Conservation (phyloP, 768 basidiomycete genomes). For the Tulasnella sp. region DNA sequence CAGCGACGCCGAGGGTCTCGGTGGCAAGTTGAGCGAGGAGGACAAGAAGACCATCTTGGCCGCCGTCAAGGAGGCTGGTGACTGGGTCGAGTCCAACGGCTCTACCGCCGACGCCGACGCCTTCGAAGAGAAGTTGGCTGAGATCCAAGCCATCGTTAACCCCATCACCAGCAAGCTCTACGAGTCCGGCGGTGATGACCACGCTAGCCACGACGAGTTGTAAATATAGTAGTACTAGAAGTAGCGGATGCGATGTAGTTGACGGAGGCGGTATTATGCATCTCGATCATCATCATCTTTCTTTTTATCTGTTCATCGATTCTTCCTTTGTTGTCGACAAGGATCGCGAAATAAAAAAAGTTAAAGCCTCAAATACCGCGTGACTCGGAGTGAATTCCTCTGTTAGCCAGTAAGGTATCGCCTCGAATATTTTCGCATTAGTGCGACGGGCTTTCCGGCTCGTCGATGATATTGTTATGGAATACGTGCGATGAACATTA, state of each 20-base stretch:
- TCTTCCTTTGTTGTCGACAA: not conserved
- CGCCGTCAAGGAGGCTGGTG: constrained; percentile 80
- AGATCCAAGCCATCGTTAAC: constrained; percentile 68
- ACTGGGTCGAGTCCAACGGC: constrained; percentile 88
- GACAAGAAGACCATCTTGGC: constrained; percentile 81
- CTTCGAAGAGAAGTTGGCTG: constrained; percentile 83
- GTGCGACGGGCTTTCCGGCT: not conserved
- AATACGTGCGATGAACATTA: not conserved
- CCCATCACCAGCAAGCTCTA: constrained; percentile 87
- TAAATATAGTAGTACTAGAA: constrained; percentile 17
- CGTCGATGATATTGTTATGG: not conserved
- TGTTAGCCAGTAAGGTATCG: no score
- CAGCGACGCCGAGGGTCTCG: constrained; percentile 81
- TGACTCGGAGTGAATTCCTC: not conserved
- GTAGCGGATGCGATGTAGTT: not conserved
- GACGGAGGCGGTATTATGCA: not conserved
- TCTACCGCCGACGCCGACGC: constrained; percentile 75
- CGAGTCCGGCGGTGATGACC: constrained; percentile 37
- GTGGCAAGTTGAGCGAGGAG: constrained; percentile 75
- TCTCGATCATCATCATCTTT: not conserved
- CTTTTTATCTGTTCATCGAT: not conserved
- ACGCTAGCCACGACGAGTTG: constrained; percentile 33
- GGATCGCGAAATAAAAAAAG: not conserved
- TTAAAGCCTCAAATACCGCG: not conserved
- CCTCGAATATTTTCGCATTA: not conserved